phyloP scores from a whole-genome alignment of 2,329 filamentous ascomycete species.

The Verticillium zaregamsianum region DNA sequence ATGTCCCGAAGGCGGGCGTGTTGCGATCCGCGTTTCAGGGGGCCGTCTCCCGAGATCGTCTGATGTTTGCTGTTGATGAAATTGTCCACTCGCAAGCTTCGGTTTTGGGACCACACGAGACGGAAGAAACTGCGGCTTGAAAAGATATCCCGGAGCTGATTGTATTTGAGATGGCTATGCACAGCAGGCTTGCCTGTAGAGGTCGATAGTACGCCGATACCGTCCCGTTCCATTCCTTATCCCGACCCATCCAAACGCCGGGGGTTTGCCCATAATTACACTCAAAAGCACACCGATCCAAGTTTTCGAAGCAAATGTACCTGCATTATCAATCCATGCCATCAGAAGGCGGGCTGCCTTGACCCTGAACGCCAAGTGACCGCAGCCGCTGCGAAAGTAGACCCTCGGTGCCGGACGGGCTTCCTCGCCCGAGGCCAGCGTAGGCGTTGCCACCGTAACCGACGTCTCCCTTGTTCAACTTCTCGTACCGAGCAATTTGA shows the following conservation, averaged over 20 bases:
- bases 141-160: too few species aligned
- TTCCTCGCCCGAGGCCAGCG: constrained; percentile 27
- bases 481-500: constrained; percentile 49
- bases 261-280: background rate
- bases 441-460: constrained; percentile 59
- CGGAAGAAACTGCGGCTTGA: background rate
- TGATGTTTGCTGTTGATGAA: background rate
- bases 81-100: background rate
- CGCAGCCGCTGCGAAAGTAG: constrained; percentile 66
- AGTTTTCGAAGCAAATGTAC: background rate
- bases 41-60: background rate
- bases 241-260: background rate
- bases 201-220: background rate
- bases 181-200: background rate
- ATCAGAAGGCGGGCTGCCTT: constrained; percentile 2
- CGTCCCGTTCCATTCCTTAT: background rate
- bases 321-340: background rate
- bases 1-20: background rate
- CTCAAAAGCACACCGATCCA: background rate
- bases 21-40: constrained; percentile 2
- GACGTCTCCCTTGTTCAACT: constrained; percentile 62
- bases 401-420: constrained; percentile 52
- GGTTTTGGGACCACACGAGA: background rate
- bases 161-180: too few species aligned
- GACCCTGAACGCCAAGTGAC: constrained; percentile 49